phyloP scores from a whole-genome alignment of 2,329 filamentous ascomycete species.

The Exophiala oligosperma region DNA sequence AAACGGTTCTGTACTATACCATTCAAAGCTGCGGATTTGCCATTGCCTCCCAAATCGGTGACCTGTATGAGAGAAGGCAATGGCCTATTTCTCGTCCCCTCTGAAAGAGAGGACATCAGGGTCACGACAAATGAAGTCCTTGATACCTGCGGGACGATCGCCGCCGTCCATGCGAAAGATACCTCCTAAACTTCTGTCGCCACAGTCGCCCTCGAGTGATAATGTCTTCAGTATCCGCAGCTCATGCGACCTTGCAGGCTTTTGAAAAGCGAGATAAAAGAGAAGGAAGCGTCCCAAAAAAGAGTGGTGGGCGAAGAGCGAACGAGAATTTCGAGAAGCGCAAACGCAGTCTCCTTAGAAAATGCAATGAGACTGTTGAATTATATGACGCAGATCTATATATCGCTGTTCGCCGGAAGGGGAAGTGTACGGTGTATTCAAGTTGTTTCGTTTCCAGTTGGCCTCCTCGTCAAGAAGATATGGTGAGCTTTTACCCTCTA shows the following conservation, averaged over 20 bases:
- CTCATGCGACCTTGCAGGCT: neutral
- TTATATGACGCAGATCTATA: constrained; percentile 10
- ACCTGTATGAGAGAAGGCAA: neutral
- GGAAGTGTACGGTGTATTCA: constrained; percentile 6
- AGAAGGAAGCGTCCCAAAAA: constrained; percentile 8
- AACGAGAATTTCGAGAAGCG: constrained; percentile 14
- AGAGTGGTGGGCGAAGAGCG: constrained; percentile 3
- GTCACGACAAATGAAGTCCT: neutral
- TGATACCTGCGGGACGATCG: neutral
- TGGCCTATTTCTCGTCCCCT: neutral
- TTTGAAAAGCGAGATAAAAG: constrained; percentile 5
- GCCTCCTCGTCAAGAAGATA: constrained; percentile 9
- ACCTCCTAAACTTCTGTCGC: neutral
- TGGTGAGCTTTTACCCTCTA: constrained; percentile 8
- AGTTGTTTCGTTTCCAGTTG: constrained; percentile 3
- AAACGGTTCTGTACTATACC: neutral
- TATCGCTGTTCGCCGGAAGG: constrained; percentile 7
- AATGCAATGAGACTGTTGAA: constrained; percentile 11
- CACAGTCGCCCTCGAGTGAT: constrained; percentile 1
- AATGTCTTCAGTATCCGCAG: constrained; percentile 6
- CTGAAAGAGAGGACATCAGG: neutral
- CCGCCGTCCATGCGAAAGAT: neutral
- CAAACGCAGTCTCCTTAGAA: constrained; percentile 12
- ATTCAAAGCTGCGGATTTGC: too few relatives aligned
- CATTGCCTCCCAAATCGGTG: neutral